Conservation (phyloP, 257 asterid genomes). For the Solanum lignicaule region DNA sequence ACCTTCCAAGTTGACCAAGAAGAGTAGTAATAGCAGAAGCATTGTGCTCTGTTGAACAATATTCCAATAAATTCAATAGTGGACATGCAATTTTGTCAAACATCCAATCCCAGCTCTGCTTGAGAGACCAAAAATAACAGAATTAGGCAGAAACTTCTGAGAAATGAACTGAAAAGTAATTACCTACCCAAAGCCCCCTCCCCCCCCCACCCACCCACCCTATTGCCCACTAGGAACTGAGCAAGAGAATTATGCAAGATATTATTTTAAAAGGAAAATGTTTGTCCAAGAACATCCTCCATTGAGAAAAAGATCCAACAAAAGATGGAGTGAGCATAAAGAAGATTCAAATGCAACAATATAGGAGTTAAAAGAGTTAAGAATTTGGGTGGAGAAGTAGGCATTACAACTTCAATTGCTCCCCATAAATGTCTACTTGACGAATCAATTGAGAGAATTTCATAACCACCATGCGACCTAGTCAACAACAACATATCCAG, state of each 20-base stretch:
- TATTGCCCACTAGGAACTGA: background rate
- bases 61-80: conserved; percentile 37
- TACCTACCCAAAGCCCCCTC: background rate
- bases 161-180: background rate
- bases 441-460: background rate
- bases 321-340: background rate
- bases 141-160: background rate
- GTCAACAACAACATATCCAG: background rate
- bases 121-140: background rate
- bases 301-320: background rate
- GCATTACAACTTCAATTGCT: background rate
- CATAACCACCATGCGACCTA: background rate
- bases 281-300: background rate
- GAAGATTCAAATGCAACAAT: background rate
- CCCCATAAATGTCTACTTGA: background rate
- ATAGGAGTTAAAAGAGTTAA: background rate
- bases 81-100: conserved; percentile 31
- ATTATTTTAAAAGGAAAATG: background rate
- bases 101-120: conserved; percentile 90
- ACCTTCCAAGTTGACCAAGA: conserved; percentile 93
- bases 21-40: conserved; percentile 46
- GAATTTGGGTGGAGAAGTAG: background rate
- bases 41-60: conserved; percentile 26
- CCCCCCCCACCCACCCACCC: background rate
- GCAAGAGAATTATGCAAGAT: background rate